Evolutionary conservation across 345 rosid genomes (phyloP).

Genomic region (Aurinia saxatilis): DNA sequence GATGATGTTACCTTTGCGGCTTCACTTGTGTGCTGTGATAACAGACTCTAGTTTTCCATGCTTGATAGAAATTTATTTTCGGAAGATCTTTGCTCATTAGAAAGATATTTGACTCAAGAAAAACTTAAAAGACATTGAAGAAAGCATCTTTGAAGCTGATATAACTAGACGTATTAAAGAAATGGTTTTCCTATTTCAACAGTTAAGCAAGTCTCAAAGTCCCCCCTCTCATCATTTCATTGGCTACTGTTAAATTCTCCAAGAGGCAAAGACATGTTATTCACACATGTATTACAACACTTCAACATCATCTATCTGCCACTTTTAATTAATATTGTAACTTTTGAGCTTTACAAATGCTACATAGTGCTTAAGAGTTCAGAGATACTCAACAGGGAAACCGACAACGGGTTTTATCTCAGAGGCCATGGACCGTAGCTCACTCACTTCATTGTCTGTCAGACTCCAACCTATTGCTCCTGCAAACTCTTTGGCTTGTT

Average conservation of each 20-base stretch:
- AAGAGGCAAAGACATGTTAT: background rate
- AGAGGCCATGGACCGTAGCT: constrained; percentile 73
- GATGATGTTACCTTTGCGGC: constrained; percentile 23
- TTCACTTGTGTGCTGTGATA: constrained; percentile 18
- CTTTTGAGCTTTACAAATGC: constrained; percentile 17
- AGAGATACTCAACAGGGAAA: constrained; percentile 68
- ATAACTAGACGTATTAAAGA: background rate
- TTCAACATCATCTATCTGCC: constrained; percentile 12
- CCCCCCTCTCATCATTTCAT: background rate
- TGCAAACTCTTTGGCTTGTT: constrained; percentile 71
- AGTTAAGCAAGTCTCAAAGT: background rate
- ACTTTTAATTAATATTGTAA: background rate
- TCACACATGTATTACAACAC: background rate
- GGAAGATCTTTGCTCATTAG: background rate
- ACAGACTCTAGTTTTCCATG: constrained; percentile 1
- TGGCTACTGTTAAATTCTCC: background rate
- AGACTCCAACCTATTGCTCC: constrained; percentile 93
- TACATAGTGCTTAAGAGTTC: constrained; percentile 28
- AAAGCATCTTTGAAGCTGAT: constrained; percentile 4
- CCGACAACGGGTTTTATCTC: constrained; percentile 49
- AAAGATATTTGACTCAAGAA: background rate
- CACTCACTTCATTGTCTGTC: constrained; percentile 46
- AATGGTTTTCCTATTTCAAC: background rate
- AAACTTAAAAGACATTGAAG: background rate
- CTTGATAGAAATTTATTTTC: background rate